Base-by-base conservation (phyloP, 768 basidiomycete species). In the Tricholoma sp. region DNA sequence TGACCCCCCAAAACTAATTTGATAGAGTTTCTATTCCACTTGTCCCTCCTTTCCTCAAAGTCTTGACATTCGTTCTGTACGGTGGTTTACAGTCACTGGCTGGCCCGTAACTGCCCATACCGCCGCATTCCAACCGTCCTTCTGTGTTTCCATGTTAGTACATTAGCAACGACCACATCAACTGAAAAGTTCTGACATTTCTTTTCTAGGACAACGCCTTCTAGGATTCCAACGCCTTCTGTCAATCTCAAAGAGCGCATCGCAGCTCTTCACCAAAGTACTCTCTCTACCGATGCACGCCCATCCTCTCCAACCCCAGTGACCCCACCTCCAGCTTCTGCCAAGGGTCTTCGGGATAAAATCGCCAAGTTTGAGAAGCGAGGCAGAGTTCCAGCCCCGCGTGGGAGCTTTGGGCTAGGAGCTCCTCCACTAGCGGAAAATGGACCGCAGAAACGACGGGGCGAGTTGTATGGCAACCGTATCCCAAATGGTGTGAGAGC, bases 281-380 rank as follows among this genome's bases (percentile, higher is more conserved):
- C 74, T 67, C 68, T 54, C 52, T 67, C 54, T 58, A 63, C 60
- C 58, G 60, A 55, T 10, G 50, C 55, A 54, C 33, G 54, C 34
- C 53, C 72, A 10, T 66, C 70, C 18, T 66, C 72, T 10, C 64
- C 71, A 24, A 61, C 67, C 12, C 59, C 69, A n/a, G 57, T 68
- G 41, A 69, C 66, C 48, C 65, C 66, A 4, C 65, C 60, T 6
- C 59, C 65, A 34, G 58, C 61, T 48, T 60, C 64, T 39, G 65
- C 67, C 31, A 24, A 24, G 24, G 70, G 63, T 7, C 65, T 80
- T 33, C 72, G 81, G 18, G 89, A 86, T 66, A 90, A 83, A 73
- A 91, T 91, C 59, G 89, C 89, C 18, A 84, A 80, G 59, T 92
- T 92, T 56, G 90, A 92, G 70, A 78, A 77, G 70, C 86, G 88